These are phyloP conservation scores for Pisolithus orientalis DNA, from an alignment of 768 basidiomycete species.

Conservation along the genomic window DNA sequence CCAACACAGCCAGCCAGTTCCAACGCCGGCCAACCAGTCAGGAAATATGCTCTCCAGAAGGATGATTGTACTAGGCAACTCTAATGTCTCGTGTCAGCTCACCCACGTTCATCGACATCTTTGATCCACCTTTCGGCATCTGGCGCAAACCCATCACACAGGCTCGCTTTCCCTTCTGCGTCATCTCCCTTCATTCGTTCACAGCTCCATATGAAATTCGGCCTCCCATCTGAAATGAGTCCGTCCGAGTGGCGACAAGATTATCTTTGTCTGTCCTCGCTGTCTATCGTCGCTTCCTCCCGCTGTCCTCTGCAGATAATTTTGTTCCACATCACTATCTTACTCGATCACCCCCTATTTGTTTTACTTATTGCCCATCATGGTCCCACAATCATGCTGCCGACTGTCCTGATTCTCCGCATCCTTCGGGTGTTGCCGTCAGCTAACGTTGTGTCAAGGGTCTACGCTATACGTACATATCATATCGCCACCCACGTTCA, in stretches of 20 bases:
- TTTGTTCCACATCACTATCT: too few species aligned
- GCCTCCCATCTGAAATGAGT: background rate
- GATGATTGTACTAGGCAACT: constrained; percentile 2
- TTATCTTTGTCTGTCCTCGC: background rate
- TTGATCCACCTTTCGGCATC: constrained; percentile 1
- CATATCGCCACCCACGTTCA: constrained; percentile 7
- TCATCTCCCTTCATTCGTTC: background rate
- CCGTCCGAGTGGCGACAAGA: background rate
- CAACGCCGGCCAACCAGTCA: background rate
- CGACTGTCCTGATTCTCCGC: background rate
- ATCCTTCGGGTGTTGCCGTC: constrained; percentile 6
- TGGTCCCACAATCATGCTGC: background rate
- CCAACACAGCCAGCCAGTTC: too few species aligned
- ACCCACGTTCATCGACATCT: background rate
- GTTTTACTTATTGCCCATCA: background rate
- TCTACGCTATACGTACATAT: background rate
- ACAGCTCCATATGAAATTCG: background rate
- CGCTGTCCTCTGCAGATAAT: background rate
- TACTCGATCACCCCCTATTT: background rate
- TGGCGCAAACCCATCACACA: background rate
- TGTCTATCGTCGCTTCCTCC: background rate
- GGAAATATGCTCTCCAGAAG: constrained; percentile 1
- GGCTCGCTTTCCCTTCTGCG: background rate
- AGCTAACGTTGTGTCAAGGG: background rate
- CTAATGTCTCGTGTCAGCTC: background rate